Evolutionary conservation across 2,329 filamentous ascomycete genomes (phyloP).

Genomic region (Monilinia vaccinii-corymbosi): DNA sequence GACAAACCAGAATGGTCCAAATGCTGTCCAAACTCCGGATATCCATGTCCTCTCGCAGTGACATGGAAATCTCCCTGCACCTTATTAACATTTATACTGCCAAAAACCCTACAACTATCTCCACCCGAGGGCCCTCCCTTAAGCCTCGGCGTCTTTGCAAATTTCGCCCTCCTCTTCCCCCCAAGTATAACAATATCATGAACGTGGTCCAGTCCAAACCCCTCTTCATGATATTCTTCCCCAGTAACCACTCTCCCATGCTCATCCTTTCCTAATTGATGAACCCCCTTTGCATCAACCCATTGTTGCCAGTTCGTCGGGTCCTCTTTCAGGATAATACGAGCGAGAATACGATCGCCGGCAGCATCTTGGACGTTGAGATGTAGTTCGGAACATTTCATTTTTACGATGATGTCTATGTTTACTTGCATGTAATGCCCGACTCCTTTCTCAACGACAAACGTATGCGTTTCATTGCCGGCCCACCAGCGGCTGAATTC

Average conservation of each 20-base stretch:
- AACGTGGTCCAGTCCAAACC: conserved; percentile 72
- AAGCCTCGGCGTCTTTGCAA: conserved; percentile 66
- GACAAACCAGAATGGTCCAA: conserved; percentile 68
- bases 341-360: conserved; percentile 84
- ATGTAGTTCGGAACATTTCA: conserved; percentile 83
- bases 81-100: conserved; percentile 86
- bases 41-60: conserved; percentile 91
- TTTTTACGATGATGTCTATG: conserved; percentile 82
- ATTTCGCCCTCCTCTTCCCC: conserved; percentile 52
- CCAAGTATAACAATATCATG: conserved; percentile 79
- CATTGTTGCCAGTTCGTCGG: conserved; percentile 75
- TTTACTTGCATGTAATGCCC: conserved; percentile 88
- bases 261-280: conserved; percentile 47
- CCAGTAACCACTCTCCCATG: conserved; percentile 47
- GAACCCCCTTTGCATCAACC: conserved; percentile 61
- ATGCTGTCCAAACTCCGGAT: conserved; percentile 68
- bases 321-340: conserved; percentile 62
- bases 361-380: conserved; percentile 95
- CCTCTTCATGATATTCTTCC: conserved; percentile 57
- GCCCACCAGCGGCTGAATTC: conserved; percentile 78
- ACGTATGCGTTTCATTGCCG: conserved; percentile 78
- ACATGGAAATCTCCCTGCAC: conserved; percentile 98
- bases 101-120: conserved; percentile 83
- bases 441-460: conserved; percentile 87
- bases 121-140: conserved; percentile 28